Evolutionary conservation across 2,329 filamentous ascomycete species (phyloP), one percentile per base, ranked within the genome.

Genomic region (Thermothelomyces thermophilus): DNA sequence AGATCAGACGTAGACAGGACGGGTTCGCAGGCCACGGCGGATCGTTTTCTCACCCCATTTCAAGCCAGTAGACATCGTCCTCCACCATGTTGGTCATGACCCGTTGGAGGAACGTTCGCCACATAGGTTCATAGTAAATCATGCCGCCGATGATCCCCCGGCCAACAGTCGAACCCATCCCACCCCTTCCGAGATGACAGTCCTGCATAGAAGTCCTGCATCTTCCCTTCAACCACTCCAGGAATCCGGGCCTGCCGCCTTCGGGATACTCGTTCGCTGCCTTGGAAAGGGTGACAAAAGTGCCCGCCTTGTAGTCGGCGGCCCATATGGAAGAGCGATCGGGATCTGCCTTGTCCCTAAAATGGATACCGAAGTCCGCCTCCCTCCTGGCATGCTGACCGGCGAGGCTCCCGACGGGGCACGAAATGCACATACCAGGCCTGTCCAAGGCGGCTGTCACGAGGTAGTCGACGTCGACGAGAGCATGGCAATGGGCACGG

Each of bases 111-210:
- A 89, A 94, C 16, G 74, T 73, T 20, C 89, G 81, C 69, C 87
- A 91, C 55, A 97, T 87, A 13, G 90, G 90, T 68, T 96, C 91
- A 68, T 96, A 95, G 68, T 86, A 87, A 42, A 95, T 75, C 45
- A 95, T 78, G 14, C 82, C 84, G 35, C 80, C 79, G 39, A 91
- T 75, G 3, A 91, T 79, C 2, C 76, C 69, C 67, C 96, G 95
- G 54, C 84, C 86, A 39, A 77, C 80, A 43, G 89, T 60, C 90
- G 84, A 61, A 93, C 85, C 63, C 95, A 88, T 56, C 84, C 77
- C 40, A 90, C 73, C 10, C 83, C n/a, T 34, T 8, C 16, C 16
- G 16, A 4, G 17, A 44, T 40, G 13, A 5, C 1, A 20, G n/a
- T 8, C 30, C 17, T 22, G 40, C 14, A 77, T 71, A 1, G 83